A percentile compares a stretch with the other conserved stretches of the same genome.
phyloP scores from a whole-genome alignment of 306 rosid genomes.

The Malus domestica region ASM211411v1 NC_041798.1:14046501-14047000 shows the following conservation, averaged over 20 bases:
- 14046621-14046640: conserved; percentile 70
- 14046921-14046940: neutral
- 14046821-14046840: conserved; percentile 93
- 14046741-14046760: conserved; percentile 83
- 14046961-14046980: neutral
- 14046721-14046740: conserved; percentile 97
- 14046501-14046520: conserved; percentile 71
- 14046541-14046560: conserved; percentile 82
- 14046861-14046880: conserved; percentile 99
- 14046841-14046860: conserved; percentile 96
- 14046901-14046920: neutral
- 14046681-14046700: conserved; percentile 24
- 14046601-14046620: conserved; percentile 98
- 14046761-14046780: conserved; percentile 84
- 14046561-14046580: conserved; percentile 98
- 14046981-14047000: neutral
- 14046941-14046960: neutral
- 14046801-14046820: conserved; percentile 70
- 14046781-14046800: conserved; percentile 67
- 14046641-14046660: neutral
- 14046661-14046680: conserved; percentile 7
- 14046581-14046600: conserved; percentile 98
- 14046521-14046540: conserved; percentile 90
- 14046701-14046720: conserved; percentile 77
- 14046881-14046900: conserved; percentile 62